These are phyloP conservation scores for Dactylorhiza incarnata DNA, from an alignment of 106 monocot genomes.

Conservation along the genomic window DNA sequence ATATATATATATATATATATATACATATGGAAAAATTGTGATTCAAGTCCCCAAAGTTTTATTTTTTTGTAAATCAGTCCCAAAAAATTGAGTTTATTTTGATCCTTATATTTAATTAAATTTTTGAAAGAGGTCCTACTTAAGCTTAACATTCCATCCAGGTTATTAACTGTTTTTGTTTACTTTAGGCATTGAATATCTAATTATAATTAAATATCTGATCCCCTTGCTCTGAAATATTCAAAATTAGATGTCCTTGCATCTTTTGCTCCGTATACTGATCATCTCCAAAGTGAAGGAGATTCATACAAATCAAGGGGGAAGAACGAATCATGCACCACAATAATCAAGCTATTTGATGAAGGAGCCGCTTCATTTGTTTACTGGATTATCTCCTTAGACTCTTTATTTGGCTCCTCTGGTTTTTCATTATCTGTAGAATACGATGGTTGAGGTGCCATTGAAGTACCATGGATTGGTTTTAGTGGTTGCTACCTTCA, in stretches of 20 bases:
- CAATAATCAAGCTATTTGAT: slow-evolving; percentile 41
- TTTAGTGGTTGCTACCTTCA: slow-evolving; percentile 55
- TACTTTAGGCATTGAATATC: too few relatives aligned
- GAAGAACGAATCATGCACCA: neutral
- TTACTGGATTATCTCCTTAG: neutral
- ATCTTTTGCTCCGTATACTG: slow-evolving; percentile 33
- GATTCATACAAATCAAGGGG: slow-evolving; percentile 4
- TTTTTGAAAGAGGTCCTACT: too few relatives aligned
- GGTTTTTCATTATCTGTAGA: slow-evolving; percentile 24
- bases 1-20: too few relatives aligned
- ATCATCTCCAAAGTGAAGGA: neutral
- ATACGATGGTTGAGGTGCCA: slow-evolving; percentile 56
- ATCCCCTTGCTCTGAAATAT: slow-evolving; percentile 77
- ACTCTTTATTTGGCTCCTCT: slow-evolving; percentile 2
- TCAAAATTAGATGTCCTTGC: slow-evolving; percentile 70
- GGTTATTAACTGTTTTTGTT: too few relatives aligned
- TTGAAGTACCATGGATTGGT: slow-evolving; percentile 48
- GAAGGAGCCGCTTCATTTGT: slow-evolving; percentile 24
- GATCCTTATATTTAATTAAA: too few relatives aligned
- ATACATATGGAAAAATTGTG: too few relatives aligned
- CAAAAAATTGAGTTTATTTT: too few relatives aligned
- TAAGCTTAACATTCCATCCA: too few relatives aligned
- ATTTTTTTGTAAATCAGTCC: too few relatives aligned
- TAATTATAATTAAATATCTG: too few relatives aligned
- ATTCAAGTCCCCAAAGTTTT: too few relatives aligned